Percentiles rank a stretch among this genome's conserved stretches.
These are phyloP conservation scores for Rhizoclosmatium sp. DNA, from an alignment of 192 early-diverging fungal species.

Conservation along the genomic window DNA sequence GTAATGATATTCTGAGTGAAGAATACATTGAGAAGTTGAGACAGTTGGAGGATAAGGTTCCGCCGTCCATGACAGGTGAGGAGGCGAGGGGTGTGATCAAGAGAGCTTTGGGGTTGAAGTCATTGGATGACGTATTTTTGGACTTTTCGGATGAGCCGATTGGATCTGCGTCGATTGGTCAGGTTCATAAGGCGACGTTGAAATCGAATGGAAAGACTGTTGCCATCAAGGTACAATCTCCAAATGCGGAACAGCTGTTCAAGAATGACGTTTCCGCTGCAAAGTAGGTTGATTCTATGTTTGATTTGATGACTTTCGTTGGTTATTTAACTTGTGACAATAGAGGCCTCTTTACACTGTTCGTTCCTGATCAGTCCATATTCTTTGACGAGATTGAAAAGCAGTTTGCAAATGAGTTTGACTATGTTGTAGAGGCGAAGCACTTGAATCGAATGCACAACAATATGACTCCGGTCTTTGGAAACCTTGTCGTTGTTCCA, in stretches of 20 bases:
- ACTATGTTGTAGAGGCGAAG: conserved; percentile 42
- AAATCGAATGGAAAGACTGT: conserved; percentile 32
- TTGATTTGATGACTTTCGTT: too few relatives aligned
- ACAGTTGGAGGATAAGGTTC: conserved; percentile 29
- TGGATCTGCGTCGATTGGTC: conserved; percentile 43
- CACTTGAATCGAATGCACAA: conserved; percentile 21
- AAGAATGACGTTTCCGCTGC: conserved; percentile 33
- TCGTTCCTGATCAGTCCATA: conserved; percentile 39
- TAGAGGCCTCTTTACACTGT: conserved; percentile 17
- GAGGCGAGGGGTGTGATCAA: conserved; percentile 19
- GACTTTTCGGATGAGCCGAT: conserved; percentile 39
- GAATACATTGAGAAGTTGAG: conserved; percentile 39
- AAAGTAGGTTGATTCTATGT: too few relatives aligned
- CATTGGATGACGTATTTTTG: conserved; percentile 32
- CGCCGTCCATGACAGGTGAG: conserved; percentile 17
- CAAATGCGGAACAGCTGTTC: conserved; percentile 38
- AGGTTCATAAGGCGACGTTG: conserved; percentile 41
- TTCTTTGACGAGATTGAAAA: conserved; percentile 47
- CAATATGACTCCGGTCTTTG: conserved; percentile 33
- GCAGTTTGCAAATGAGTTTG: conserved; percentile 44
- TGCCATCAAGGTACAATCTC: conserved; percentile 42
- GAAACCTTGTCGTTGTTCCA: conserved; percentile 34
- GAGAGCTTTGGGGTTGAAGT: conserved; percentile 13
- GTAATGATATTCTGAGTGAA: conserved; percentile 32
- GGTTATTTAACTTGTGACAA: too few relatives aligned